Conservation (phyloP, 2,329 filamentous ascomycete species). For the Monilinia aucupariae region DNA sequence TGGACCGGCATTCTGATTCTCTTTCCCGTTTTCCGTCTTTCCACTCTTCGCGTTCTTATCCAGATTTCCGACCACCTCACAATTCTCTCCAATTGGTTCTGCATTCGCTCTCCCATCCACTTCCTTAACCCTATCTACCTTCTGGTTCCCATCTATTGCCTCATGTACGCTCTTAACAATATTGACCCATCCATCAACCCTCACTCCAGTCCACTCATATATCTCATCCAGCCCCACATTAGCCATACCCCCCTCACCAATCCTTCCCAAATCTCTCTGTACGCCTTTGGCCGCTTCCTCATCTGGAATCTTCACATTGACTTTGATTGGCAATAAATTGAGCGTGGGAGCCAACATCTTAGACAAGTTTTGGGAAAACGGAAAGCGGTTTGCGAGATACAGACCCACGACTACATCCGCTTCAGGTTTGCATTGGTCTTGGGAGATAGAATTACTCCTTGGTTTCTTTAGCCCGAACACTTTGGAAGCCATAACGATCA, state of each 20-base stretch:
- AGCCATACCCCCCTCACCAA: slow-evolving; percentile 52
- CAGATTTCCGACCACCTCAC: slow-evolving; percentile 11
- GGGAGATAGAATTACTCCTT: background rate
- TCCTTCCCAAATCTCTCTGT: slow-evolving; percentile 60
- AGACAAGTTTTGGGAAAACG: slow-evolving; percentile 45
- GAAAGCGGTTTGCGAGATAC: slow-evolving; percentile 73
- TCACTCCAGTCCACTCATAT: slow-evolving; percentile 65
- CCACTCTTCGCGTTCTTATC: background rate
- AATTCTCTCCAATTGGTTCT: slow-evolving; percentile 16
- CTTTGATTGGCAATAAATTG: slow-evolving; percentile 68
- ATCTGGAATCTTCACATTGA: slow-evolving; percentile 40
- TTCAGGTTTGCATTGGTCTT: background rate
- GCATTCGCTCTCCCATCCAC: background rate
- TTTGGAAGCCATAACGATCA: slow-evolving; percentile 48
- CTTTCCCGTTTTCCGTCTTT: background rate
- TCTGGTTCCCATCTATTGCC: slow-evolving; percentile 6
- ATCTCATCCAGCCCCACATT: slow-evolving; percentile 66
- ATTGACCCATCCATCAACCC: slow-evolving; percentile 72
- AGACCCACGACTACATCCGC: slow-evolving; percentile 63
- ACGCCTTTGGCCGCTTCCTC: slow-evolving; percentile 51
- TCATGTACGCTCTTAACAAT: slow-evolving; percentile 58
- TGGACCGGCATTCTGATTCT: background rate
- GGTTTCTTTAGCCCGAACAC: slow-evolving; percentile 49
- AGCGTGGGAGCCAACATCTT: slow-evolving; percentile 62
- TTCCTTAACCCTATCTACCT: background rate